Percentiles rank a stretch among this genome's conserved stretches.
These are phyloP conservation scores for Trypanosoma caninum DNA, from an alignment of 208 protist genomes.

Conservation along the genomic window DNA sequence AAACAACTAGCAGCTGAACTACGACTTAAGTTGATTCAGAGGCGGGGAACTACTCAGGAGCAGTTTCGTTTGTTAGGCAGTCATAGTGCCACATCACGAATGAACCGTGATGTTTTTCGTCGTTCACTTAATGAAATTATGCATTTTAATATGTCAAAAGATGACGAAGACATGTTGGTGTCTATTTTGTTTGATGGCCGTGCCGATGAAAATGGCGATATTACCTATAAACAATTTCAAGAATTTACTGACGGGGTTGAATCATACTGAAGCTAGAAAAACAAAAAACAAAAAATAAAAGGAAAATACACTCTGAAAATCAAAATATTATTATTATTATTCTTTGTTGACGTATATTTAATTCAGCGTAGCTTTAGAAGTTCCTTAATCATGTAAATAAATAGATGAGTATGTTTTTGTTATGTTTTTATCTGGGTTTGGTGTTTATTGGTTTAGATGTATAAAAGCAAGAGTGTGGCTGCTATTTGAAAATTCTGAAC, in stretches of 20 bases:
- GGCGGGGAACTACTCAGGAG: conserved; percentile 68
- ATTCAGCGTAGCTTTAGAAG: too few species aligned
- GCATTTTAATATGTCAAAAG: conserved; percentile 76
- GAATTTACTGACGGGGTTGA: conserved; percentile 63
- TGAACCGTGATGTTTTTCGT: conserved; percentile 75
- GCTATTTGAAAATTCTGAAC: too few species aligned
- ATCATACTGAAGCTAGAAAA: conserved; percentile 13
- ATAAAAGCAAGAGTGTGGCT: too few species aligned
- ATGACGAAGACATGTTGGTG: conserved; percentile 78
- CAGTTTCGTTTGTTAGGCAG: conserved; percentile 75
- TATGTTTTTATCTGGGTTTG: too few species aligned
- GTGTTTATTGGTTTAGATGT: too few species aligned
- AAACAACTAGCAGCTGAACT: conserved; percentile 56
- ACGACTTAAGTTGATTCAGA: conserved; percentile 79
- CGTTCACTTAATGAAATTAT: conserved; percentile 70
- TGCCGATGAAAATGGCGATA: conserved; percentile 74
- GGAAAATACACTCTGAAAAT: neutral
- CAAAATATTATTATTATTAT: conserved; percentile 11
- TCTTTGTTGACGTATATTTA: too few species aligned
- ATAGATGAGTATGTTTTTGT: too few species aligned
- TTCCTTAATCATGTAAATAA: too few species aligned
- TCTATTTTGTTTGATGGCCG: conserved; percentile 78
- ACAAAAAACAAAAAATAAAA: conserved; percentile 3
- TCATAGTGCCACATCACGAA: conserved; percentile 58
- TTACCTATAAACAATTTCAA: conserved; percentile 87